Conservation (phyloP, 768 basidiomycete species). For the Boletus sp. region DNA sequence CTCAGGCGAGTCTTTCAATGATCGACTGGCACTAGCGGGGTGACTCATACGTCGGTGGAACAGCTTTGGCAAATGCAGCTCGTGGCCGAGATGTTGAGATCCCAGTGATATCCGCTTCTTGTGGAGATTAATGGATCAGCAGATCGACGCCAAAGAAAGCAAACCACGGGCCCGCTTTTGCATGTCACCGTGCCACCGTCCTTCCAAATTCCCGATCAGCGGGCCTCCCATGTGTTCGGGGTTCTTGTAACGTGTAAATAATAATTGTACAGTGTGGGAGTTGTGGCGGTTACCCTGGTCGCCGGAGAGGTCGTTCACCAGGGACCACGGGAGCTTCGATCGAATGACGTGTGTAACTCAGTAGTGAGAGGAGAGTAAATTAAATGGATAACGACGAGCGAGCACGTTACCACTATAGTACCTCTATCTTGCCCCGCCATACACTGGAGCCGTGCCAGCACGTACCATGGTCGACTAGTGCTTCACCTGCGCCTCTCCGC, state of each 20-base stretch:
- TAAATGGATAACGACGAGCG: conserved; percentile 1
- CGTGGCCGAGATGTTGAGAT: not conserved
- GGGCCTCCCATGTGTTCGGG: not conserved
- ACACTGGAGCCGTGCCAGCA: not conserved
- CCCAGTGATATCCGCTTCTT: not conserved
- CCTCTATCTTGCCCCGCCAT: conserved; percentile 2
- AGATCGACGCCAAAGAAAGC: too few relatives aligned
- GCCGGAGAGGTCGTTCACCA: not conserved
- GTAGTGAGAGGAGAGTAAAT: conserved; percentile 1
- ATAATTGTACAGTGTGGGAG: too few relatives aligned
- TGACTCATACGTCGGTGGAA: not conserved
- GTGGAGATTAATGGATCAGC: not conserved
- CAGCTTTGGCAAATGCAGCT: not conserved
- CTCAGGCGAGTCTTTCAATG: not conserved
- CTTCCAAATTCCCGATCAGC: not conserved
- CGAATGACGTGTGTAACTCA: not conserved
- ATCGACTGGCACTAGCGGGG: not conserved
- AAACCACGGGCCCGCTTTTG: not conserved
- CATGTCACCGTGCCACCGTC: not conserved
- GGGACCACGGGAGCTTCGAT: not conserved
- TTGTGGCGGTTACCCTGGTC: not conserved
- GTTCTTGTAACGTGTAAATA: not conserved
- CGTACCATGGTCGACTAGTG: not conserved
- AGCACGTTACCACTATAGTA: conserved; percentile 1
- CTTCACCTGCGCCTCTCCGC: conserved; percentile 10